Percentiles rank a stretch among this genome's conserved stretches.
These are phyloP conservation scores for Mycena maculata DNA, from an alignment of 768 basidiomycete genomes.

Conservation along the genomic window DNA sequence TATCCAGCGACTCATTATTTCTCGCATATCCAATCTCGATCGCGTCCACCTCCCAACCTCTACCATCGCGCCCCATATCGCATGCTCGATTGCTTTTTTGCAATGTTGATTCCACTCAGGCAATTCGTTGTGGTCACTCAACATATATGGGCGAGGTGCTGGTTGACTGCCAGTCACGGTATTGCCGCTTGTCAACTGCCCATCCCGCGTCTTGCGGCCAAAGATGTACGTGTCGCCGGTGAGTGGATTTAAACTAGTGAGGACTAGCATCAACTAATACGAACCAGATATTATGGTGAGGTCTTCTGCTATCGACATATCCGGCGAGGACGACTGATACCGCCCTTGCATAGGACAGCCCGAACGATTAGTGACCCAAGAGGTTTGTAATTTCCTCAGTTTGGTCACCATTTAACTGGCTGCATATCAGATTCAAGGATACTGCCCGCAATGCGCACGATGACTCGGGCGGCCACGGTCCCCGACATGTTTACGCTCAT, in stretches of 20 bases:
- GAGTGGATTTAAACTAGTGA: not conserved
- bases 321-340: too few relatives aligned
- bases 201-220: slow-evolving; percentile 26
- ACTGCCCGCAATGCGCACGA: slow-evolving; percentile 28
- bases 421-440: slow-evolving; percentile 17
- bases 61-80: not conserved
- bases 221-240: slow-evolving; percentile 35
- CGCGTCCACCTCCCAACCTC: slow-evolving; percentile 1
- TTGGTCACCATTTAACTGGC: not conserved
- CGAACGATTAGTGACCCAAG: slow-evolving; percentile 25
- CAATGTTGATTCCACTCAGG: slow-evolving; percentile 6
- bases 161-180: slow-evolving; percentile 32
- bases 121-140: slow-evolving; percentile 30
- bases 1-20: slow-evolving; percentile 10
- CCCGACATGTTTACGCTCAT: slow-evolving; percentile 13
- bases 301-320: not conserved
- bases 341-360: slow-evolving; percentile 22
- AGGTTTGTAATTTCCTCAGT: slow-evolving; percentile 6
- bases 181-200: slow-evolving; percentile 29
- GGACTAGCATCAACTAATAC: not conserved
- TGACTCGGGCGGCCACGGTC: not conserved
- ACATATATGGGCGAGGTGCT: slow-evolving; percentile 24
- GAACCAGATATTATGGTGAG: slow-evolving; percentile 32
- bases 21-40: slow-evolving; percentile 1
- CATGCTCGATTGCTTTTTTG: not conserved